Base-by-base conservation (phyloP, 2,329 filamentous ascomycete genomes). In the Xylaria hypoxylon region DNA sequence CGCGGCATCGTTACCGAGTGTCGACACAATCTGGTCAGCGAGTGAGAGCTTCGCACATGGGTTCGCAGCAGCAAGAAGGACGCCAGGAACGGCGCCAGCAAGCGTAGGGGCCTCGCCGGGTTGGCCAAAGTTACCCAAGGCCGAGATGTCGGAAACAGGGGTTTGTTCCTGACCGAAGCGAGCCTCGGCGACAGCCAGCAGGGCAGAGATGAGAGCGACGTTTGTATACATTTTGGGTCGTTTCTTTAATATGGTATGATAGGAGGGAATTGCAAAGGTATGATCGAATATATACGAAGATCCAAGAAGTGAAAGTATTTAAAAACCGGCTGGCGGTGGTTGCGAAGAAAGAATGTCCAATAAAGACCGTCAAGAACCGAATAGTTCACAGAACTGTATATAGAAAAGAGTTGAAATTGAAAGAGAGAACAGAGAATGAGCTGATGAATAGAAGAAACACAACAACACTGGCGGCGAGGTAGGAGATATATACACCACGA, bases 31-130 rank as follows among this genome's bases (percentile, higher is more conserved):
- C 73, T 88, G 76, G 74, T 92, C 90, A 68, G 88, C 90, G 51
- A 88, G 86, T 24, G 79, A 78, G 71, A 92, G 87, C 84, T 90
- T 91, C 69, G 81, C 87, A 72, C 90, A 92, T 40, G 90, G 86
- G 77, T 89, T 87, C 67, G 89, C 86, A 47, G 82, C 89, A 28
- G 84, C 90, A 22, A 92, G 83, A 8, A 92, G 84, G 64, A 88
- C 85, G 40, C 85, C 81, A 52, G 90, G 86, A 33, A 89, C 86
- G 17, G 80, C 80, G 59, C 89, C 89, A 47, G 88, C 86, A 63
- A 92, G 85, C 50, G 89, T 91, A 44, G 83, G 84, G 53, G 90
- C 89, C 69, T 84, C 83, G 48, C 89, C 90, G 1, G 88, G 81
- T 45, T 80, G 77, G 59, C 89, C 89, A 62, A 86, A 84, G 72